Evolutionary conservation across 768 basidiomycete species (phyloP), one percentile per base, ranked within the genome.

Genomic region (Tylopilus sp.): DNA sequence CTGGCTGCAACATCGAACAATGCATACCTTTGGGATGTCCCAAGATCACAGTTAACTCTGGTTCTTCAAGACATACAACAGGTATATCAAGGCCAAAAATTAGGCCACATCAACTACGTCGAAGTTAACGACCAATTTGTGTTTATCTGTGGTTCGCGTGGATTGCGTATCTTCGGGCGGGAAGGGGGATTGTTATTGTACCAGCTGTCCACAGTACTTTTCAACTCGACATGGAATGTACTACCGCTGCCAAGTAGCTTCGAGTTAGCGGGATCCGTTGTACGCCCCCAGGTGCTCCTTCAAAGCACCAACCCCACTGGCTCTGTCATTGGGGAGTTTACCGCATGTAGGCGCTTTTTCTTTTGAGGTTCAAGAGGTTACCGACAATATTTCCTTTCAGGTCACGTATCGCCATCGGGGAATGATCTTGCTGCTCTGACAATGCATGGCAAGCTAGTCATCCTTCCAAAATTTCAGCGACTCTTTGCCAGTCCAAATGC

Each of bases 1-100:
- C 67, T 86, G 3, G 78, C 80, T 3, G 76, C 77, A 1, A 72
- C 75, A 2, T 25, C 54, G 15, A 61, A 68, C 17, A 65, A 64
- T 31, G 81, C 81, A 0, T 86, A 76, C 54, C 51, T 90, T 3
- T 89, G 80, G 77, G 80, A 91, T 57, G 70, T 90, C 21, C 73
- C 74, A 3, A 75, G 78, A 0, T 79, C 77, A 0, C 55, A 66
- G 20, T 56, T 82, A 13, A 62, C 79, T 1, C 78, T 84, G 76
- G 55, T 64, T 42, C 28, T 65, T 28, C 62, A 43, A 20, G 59
- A 67, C 44, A 53, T 56, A 17, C 62, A 67, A 26, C 55, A 43
- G 41, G 28, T 23, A 21, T 42, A 56, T 44, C 53, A 50, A 25
- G 45, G 20, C 15, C 17, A 49, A 44, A 2, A 39, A 8, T 65